These are phyloP conservation scores for Entomortierella chlamydospora DNA, from an alignment of 192 early-diverging fungal genomes.

Conservation along the genomic window DNA sequence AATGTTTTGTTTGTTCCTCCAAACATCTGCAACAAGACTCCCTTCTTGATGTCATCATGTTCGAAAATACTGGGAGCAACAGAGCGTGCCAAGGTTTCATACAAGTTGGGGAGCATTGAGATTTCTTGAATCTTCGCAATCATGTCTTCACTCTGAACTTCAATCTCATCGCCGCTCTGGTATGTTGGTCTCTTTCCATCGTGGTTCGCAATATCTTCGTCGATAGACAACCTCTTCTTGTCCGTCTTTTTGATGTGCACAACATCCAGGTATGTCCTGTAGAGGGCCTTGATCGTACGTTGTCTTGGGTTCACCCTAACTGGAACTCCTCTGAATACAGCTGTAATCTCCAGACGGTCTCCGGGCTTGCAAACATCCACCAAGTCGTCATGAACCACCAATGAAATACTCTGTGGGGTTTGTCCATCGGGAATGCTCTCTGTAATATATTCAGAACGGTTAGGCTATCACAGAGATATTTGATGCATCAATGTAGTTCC, in stretches of 20 bases:
- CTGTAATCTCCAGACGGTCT: slow-evolving; percentile 95
- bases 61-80: slow-evolving; percentile 96
- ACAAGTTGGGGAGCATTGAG: slow-evolving; percentile 74
- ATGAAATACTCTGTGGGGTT: slow-evolving; percentile 95
- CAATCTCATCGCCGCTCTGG: slow-evolving; percentile 52
- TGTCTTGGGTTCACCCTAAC: slow-evolving; percentile 91
- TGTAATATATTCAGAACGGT: slow-evolving; percentile 38
- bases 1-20: slow-evolving; percentile 93
- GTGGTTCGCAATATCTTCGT: slow-evolving; percentile 45
- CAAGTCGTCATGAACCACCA: slow-evolving; percentile 93
- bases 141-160: slow-evolving; percentile 52
- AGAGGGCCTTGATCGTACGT: slow-evolving; percentile 89
- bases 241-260: slow-evolving; percentile 91
- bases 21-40: slow-evolving; percentile 94
- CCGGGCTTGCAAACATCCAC: slow-evolving; percentile 94
- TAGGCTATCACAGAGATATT: too few species aligned
- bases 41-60: slow-evolving; percentile 98
- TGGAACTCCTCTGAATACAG: slow-evolving; percentile 92
- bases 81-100: slow-evolving; percentile 85
- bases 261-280: slow-evolving; percentile 95
- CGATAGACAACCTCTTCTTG: slow-evolving; percentile 72
- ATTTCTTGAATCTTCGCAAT: slow-evolving; percentile 65
- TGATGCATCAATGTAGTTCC: too few species aligned
- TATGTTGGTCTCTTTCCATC: slow-evolving; percentile 29
- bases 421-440: slow-evolving; percentile 96